These are phyloP conservation scores for Pulveroboletus frians DNA, from an alignment of 768 basidiomycete genomes.

Conservation along the genomic window DNA sequence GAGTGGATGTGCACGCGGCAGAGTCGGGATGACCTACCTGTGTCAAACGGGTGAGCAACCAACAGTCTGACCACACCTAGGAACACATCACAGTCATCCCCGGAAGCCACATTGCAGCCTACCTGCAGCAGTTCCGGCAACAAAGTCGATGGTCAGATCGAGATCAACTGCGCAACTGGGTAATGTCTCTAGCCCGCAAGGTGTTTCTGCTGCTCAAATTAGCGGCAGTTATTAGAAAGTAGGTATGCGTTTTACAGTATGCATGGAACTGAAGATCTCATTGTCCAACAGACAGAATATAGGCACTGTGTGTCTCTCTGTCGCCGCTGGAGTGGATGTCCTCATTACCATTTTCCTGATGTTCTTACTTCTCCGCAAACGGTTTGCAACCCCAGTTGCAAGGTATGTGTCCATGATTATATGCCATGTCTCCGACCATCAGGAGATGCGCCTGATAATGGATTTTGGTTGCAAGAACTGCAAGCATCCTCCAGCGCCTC, in stretches of 20 bases:
- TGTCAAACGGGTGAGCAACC: conserved; percentile 78
- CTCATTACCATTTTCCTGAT: neutral
- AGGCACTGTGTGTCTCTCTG: neutral
- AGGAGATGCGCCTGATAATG: neutral
- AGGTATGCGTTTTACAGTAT: no score
- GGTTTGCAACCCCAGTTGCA: neutral
- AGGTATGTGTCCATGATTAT: neutral
- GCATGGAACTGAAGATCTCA: neutral
- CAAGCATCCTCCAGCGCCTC: conserved; percentile 6
- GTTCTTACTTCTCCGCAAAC: neutral
- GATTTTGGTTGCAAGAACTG: conserved; percentile 1
- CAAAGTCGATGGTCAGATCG: conserved; percentile 68
- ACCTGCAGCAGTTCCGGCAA: conserved; percentile 72
- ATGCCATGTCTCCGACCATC: neutral
- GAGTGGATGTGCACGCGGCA: neutral
- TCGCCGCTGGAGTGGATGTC: neutral
- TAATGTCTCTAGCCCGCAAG: neutral
- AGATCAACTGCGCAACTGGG: conserved; percentile 28
- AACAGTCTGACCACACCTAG: conserved; percentile 58
- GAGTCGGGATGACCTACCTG: conserved; percentile 34
- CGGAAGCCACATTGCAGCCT: neutral
- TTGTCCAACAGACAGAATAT: neutral
- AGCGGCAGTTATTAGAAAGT: no score
- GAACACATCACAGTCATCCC: neutral
- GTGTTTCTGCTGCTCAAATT: no score